These are phyloP conservation scores for Plectosphaerella sp. DNA, from an alignment of 2,329 filamentous ascomycete genomes.

Conservation along the genomic window DNA sequence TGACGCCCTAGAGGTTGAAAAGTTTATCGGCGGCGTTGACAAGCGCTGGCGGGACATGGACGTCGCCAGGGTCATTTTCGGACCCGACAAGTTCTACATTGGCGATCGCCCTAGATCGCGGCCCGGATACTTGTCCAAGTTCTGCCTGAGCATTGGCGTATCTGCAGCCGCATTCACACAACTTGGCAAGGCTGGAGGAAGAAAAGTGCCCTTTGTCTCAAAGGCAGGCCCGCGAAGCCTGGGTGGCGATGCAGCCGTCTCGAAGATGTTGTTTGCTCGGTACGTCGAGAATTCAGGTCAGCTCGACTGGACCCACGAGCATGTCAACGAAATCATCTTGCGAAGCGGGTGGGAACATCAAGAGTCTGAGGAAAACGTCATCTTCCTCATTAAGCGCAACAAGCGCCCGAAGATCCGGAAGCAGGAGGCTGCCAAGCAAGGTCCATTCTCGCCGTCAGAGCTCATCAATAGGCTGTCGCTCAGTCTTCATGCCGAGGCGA, in stretches of 20 bases:
- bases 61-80: slow-evolving; percentile 20
- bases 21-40: slow-evolving; percentile 12
- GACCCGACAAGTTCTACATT: slow-evolving; percentile 27
- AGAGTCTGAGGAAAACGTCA: background rate
- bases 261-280: slow-evolving; percentile 29
- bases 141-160: slow-evolving; percentile 30
- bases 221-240: slow-evolving; percentile 18
- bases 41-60: slow-evolving; percentile 36
- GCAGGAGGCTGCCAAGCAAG: background rate
- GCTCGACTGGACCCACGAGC: slow-evolving; percentile 25
- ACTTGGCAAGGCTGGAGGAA: slow-evolving; percentile 3
- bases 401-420: background rate
- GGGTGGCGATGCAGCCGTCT: slow-evolving; percentile 22
- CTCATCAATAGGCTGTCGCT: slow-evolving; percentile 4
- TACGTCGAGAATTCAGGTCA: slow-evolving; percentile 16
- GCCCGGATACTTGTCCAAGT: slow-evolving; percentile 15
- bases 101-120: slow-evolving; percentile 21
- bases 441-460: background rate
- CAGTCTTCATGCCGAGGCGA: slow-evolving; percentile 28
- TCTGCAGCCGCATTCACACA: slow-evolving; percentile 22
- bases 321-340: slow-evolving; percentile 29
- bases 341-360: slow-evolving; percentile 14
- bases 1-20: slow-evolving; percentile 27
- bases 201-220: slow-evolving; percentile 15
- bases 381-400: background rate